Evolutionary conservation across 2,329 filamentous ascomycete genomes (phyloP).

Genomic region (Fusarium ramigenum): DNA sequence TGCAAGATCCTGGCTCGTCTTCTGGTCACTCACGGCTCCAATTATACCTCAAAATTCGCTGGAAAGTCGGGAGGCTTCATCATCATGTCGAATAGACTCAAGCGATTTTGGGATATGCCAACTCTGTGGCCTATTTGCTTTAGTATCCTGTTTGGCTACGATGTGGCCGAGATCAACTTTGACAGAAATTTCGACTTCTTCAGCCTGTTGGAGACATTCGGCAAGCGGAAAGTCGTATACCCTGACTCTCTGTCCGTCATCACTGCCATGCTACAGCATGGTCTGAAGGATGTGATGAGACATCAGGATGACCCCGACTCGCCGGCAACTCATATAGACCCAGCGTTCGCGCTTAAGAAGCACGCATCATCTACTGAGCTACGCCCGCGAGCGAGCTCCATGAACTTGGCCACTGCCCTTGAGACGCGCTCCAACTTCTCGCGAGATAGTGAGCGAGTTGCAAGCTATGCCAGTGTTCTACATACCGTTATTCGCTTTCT

Average conservation of each 20-base stretch:
- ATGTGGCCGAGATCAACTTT: slow-evolving; percentile 79
- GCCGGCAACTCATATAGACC: slow-evolving; percentile 47
- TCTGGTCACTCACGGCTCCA: slow-evolving; percentile 81
- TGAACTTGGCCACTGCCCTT: slow-evolving; percentile 71
- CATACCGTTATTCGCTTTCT: slow-evolving; percentile 83
- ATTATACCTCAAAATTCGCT: slow-evolving; percentile 86
- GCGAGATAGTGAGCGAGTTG: slow-evolving; percentile 58
- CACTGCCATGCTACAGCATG: slow-evolving; percentile 86
- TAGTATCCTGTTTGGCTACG: slow-evolving; percentile 85
- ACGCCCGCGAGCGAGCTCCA: slow-evolving; percentile 64
- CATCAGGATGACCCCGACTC: slow-evolving; percentile 69
- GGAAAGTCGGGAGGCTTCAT: slow-evolving; percentile 86
- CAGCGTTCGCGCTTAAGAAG: slow-evolving; percentile 16
- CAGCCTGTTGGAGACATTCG: slow-evolving; percentile 78
- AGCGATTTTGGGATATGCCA: slow-evolving; percentile 87
- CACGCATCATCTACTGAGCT: slow-evolving; percentile 25
- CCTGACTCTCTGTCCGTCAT: slow-evolving; percentile 84
- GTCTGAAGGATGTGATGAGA: slow-evolving; percentile 75
- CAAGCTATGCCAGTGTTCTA: slow-evolving; percentile 69
- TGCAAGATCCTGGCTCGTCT: slow-evolving; percentile 85
- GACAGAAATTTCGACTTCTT: slow-evolving; percentile 78
- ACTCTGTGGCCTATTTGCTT: slow-evolving; percentile 89
- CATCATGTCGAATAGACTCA: slow-evolving; percentile 83
- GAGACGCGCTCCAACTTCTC: slow-evolving; percentile 54
- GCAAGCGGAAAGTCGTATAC: slow-evolving; percentile 72